Percentiles rank a stretch among this genome's conserved stretches.
Evolutionary conservation across 257 asterid genomes (phyloP).

Genomic region (Solanum okadae): DNA sequence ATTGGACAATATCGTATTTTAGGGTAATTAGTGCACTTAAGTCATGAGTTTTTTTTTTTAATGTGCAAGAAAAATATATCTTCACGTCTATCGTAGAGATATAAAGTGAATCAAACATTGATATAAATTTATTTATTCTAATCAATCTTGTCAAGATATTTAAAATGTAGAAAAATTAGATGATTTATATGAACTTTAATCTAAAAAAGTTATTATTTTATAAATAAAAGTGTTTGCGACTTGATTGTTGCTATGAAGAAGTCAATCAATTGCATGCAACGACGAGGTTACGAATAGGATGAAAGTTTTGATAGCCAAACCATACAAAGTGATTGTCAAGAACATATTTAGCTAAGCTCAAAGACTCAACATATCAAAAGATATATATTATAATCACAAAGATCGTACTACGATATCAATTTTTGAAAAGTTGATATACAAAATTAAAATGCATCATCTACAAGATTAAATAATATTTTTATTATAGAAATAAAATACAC

Average conservation of each 20-base stretch:
- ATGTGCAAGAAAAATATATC: not conserved
- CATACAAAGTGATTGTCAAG: not conserved
- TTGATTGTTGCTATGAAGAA: not conserved
- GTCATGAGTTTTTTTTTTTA: not conserved
- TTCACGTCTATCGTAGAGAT: not conserved
- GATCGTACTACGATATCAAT: accelerated
- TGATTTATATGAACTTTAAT: too few species aligned
- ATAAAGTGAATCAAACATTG: not conserved
- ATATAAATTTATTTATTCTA: too few species aligned
- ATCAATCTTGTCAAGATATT: too few species aligned
- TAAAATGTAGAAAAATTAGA: too few species aligned
- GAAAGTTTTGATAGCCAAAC: accelerated
- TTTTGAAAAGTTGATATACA: too few species aligned
- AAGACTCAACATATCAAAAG: not conserved
- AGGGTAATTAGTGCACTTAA: not conserved
- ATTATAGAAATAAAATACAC: not conserved
- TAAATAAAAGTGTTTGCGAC: too few species aligned
- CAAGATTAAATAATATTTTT: not conserved
- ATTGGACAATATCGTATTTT: not conserved
- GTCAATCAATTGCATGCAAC: not conserved
- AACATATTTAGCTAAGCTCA: not conserved
- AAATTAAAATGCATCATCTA: not conserved
- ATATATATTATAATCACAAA: not conserved
- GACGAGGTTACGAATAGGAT: accelerated
- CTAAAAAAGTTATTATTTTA: too few species aligned